These are phyloP conservation scores for Bruguiera sexangula DNA, from an alignment of 345 rosid genomes.

Conservation along the genomic window DNA sequence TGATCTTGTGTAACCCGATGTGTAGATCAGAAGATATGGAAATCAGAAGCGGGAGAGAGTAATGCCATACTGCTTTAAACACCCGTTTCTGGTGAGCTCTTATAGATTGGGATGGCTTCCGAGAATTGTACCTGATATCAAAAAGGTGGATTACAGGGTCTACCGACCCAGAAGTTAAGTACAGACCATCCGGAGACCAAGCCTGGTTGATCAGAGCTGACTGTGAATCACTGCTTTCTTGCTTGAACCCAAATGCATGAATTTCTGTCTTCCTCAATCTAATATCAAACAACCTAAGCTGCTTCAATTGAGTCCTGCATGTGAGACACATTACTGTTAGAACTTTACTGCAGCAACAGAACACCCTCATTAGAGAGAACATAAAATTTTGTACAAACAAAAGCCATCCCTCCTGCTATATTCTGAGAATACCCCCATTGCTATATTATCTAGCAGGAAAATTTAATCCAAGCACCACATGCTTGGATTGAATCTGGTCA, in stretches of 20 bases:
- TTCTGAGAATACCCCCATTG: not conserved
- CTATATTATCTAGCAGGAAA: too few relatives aligned
- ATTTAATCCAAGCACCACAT: too few relatives aligned
- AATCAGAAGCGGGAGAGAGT: slow-evolving; percentile 63
- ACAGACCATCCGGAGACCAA: slow-evolving; percentile 92
- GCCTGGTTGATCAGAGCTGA: slow-evolving; percentile 89
- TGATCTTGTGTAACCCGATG: slow-evolving; percentile 72
- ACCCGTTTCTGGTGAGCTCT: slow-evolving; percentile 87
- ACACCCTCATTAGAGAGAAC: not conserved
- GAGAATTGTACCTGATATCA: slow-evolving; percentile 75
- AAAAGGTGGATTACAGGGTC: slow-evolving; percentile 87
- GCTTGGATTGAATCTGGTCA: not conserved
- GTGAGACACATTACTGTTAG: slow-evolving; percentile 1
- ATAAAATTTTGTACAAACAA: not conserved
- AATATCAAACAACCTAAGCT: slow-evolving; percentile 74
- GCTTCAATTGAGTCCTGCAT: slow-evolving; percentile 71
- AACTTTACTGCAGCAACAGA: not conserved
- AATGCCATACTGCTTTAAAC: slow-evolving; percentile 83
- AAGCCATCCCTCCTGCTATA: not conserved
- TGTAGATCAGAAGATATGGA: slow-evolving; percentile 87
- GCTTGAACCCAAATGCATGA: slow-evolving; percentile 90
- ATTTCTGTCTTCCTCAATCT: slow-evolving; percentile 75
- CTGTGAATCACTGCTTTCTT: slow-evolving; percentile 89
- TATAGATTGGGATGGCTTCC: slow-evolving; percentile 74
- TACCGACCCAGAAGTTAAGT: slow-evolving; percentile 80